Evolutionary conservation across 225 moss, liverwort and hornwort genomes (phyloP).

Genomic region (Asterella californica): DNA sequence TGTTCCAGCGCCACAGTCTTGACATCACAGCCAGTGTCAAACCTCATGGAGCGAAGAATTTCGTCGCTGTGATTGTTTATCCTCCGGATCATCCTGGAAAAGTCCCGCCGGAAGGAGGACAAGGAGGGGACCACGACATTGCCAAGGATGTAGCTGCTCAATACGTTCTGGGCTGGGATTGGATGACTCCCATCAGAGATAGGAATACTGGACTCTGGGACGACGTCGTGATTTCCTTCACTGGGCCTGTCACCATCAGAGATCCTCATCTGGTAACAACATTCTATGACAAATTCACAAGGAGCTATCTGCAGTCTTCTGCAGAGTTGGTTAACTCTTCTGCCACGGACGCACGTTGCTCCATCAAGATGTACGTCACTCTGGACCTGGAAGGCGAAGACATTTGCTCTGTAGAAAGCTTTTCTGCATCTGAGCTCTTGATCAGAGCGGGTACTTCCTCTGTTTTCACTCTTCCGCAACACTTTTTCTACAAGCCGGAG

Average conservation of each 20-base stretch:
- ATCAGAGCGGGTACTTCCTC: conserved; percentile 52
- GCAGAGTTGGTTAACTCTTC: conserved; percentile 61
- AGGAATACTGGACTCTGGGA: conserved; percentile 98
- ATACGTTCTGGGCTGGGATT: conserved; percentile 98
- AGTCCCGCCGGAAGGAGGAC: conserved; percentile 89
- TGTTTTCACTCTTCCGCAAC: conserved; percentile 60
- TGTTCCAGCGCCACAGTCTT: conserved; percentile 80
- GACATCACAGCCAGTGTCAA: conserved; percentile 73
- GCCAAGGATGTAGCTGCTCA: conserved; percentile 96
- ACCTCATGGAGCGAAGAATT: conserved; percentile 53
- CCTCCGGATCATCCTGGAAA: conserved; percentile 91
- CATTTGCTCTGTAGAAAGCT: conserved; percentile 56
- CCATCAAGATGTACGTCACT: conserved; percentile 61
- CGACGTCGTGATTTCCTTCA: conserved; percentile 59
- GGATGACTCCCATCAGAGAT: conserved; percentile 90
- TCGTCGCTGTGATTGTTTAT: conserved; percentile 72
- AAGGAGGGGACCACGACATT: conserved; percentile 98
- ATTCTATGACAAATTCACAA: conserved; percentile 54
- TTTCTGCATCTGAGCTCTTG: conserved; percentile 46
- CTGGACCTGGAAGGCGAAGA: conserved; percentile 51
- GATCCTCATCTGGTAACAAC: conserved; percentile 90
- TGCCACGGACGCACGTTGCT: conserved; percentile 38
- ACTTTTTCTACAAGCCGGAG: conserved; percentile 65
- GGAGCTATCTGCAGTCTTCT: conserved; percentile 64
- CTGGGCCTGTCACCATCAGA: conserved; percentile 75